A percentile compares a stretch with the other conserved stretches of the same genome.
phyloP scores from a whole-genome alignment of 257 asterid species.

The Fraxinus cuspidata region DNA sequence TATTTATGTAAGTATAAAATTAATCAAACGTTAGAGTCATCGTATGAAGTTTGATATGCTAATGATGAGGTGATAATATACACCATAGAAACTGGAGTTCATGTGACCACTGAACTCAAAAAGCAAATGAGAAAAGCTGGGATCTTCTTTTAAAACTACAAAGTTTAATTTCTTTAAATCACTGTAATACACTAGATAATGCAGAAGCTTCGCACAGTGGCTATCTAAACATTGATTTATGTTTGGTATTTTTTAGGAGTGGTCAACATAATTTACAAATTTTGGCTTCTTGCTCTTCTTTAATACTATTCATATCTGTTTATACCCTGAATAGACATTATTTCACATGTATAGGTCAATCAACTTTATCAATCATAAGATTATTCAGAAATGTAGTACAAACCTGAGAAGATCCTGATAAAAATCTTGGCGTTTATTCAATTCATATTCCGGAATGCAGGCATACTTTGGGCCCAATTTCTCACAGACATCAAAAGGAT shows the following conservation, averaged over 20 bases:
- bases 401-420: conserved; percentile 91
- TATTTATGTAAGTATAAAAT: no score
- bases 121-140: not conserved
- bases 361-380: conserved; percentile 2
- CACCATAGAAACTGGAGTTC: not conserved
- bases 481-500: conserved; percentile 87
- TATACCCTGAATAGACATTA: not conserved
- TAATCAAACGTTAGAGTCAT: no score
- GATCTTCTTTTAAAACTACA: not conserved
- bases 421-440: conserved; percentile 66
- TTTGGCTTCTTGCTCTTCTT: no score
- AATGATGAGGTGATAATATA: not conserved
- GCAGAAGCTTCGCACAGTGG: not conserved
- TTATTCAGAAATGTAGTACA: conserved; percentile 18
- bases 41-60: not conserved
- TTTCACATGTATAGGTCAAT: not conserved
- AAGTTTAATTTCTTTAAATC: not conserved
- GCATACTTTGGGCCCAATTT: conserved; percentile 88
- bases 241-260: not conserved
- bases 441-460: conserved; percentile 62
- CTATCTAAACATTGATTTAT: not conserved
- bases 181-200: not conserved
- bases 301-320: no score
- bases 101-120: not conserved
- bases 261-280: not conserved